Evolutionary conservation across 768 basidiomycete genomes (phyloP).

Genomic region (Suillus subluteus): DNA sequence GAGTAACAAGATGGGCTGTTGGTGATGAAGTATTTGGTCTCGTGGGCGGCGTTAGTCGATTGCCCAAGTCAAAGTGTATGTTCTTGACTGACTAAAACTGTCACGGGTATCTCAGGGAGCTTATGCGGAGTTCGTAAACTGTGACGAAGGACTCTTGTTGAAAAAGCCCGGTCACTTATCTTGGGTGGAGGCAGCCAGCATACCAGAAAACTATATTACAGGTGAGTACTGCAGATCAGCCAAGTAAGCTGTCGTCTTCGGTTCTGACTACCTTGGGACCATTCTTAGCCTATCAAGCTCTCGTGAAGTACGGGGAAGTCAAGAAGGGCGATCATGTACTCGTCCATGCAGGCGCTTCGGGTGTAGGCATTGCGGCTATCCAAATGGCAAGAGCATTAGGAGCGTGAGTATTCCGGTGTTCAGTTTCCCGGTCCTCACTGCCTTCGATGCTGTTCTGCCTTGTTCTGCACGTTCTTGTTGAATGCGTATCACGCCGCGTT

Average conservation of each 20-base stretch:
- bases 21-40: slow-evolving; percentile 82
- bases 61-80: neutral
- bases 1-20: slow-evolving; percentile 55
- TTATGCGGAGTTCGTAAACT: slow-evolving; percentile 85
- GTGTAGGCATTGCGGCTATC: slow-evolving; percentile 86
- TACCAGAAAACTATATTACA: slow-evolving; percentile 89
- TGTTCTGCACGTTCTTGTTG: slow-evolving; percentile 5
- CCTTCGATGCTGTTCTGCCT: slow-evolving; percentile 6
- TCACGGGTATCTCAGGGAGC: slow-evolving; percentile 61
- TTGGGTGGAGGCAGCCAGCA: slow-evolving; percentile 84
- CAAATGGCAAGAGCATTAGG: slow-evolving; percentile 79
- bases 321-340: slow-evolving; percentile 76
- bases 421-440: neutral
- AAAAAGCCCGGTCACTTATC: slow-evolving; percentile 74
- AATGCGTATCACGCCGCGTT: slow-evolving; percentile 14
- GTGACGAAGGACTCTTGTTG: slow-evolving; percentile 66
- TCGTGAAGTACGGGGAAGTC: slow-evolving; percentile 71
- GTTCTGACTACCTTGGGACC: slow-evolving; percentile 14
- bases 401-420: slow-evolving; percentile 55
- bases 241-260: slow-evolving; percentile 6
- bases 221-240: slow-evolving; percentile 46
- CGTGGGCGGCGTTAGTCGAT: slow-evolving; percentile 67
- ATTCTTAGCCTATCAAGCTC: slow-evolving; percentile 58
- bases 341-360: slow-evolving; percentile 90
- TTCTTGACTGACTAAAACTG: slow-evolving; percentile 12